Percentiles rank a stretch among this genome's conserved stretches.
Conservation (phyloP, 306 rosid genomes). For the Fragaria nilgerrensis region DNA sequence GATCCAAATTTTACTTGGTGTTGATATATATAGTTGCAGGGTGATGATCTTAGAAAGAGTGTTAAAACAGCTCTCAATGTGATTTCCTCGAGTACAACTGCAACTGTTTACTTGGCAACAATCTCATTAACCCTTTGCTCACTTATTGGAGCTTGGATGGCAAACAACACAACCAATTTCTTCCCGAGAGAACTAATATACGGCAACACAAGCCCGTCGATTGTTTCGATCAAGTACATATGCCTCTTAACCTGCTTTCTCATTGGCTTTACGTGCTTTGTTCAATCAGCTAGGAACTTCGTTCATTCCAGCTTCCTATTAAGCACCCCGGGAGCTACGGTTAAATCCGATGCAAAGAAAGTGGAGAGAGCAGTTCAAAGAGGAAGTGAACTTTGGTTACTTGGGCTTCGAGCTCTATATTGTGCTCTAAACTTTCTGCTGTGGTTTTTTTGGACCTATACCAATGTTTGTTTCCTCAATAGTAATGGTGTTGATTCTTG, state of each 20-base stretch:
- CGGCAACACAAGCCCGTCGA: conserved; percentile 51
- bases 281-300: conserved; percentile 64
- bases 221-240: conserved; percentile 56
- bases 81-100: conserved; percentile 42
- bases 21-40: conserved; percentile 27
- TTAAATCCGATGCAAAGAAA: conserved; percentile 31
- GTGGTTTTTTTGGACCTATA: conserved; percentile 77
- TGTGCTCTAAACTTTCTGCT: conserved; percentile 60
- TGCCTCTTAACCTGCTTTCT: conserved; percentile 56
- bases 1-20: background rate
- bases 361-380: conserved; percentile 48
- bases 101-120: conserved; percentile 54
- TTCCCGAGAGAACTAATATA: conserved; percentile 47
- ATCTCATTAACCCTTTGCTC: conserved; percentile 60
- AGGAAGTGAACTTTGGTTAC: conserved; percentile 70
- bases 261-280: conserved; percentile 63
- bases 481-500: conserved; percentile 41
- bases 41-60: conserved; percentile 14
- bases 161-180: conserved; percentile 32
- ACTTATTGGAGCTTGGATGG: conserved; percentile 76
- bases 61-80: conserved; percentile 39
- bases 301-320: conserved; percentile 65
- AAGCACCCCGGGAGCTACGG: conserved; percentile 47
- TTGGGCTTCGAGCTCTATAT: conserved; percentile 71
- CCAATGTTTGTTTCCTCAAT: conserved; percentile 63